phyloP scores from a whole-genome alignment of 1,139 yeast species.

The Saccharomyces hybrid region DNA sequence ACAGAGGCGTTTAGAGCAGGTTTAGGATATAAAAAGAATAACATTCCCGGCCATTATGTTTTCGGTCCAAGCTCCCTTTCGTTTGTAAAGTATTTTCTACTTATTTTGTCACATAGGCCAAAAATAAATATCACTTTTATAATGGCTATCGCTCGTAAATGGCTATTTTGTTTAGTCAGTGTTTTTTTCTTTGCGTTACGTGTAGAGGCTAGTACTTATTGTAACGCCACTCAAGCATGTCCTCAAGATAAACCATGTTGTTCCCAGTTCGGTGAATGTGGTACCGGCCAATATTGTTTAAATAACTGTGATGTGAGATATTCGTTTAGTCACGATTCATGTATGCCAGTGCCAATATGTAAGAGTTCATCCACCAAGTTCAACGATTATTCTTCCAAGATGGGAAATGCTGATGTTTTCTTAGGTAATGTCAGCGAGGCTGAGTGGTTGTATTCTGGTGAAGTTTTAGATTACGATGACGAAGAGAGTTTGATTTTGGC shows the following conservation, averaged over 20 bases:
- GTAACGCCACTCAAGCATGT: constrained; percentile 38
- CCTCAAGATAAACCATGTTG: constrained; percentile 75
- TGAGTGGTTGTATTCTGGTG: constrained; percentile 74
- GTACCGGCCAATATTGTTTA: constrained; percentile 71
- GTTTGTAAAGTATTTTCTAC: not conserved
- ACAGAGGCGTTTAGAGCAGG: constrained; percentile 6
- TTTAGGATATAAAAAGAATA: not conserved
- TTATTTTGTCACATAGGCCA: not conserved
- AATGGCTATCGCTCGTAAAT: not conserved
- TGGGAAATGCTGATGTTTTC: constrained; percentile 35
- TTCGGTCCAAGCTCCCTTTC: not conserved
- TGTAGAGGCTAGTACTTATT: constrained; percentile 4
- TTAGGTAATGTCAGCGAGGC: constrained; percentile 62
- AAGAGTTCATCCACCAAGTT: constrained; percentile 35
- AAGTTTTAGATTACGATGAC: constrained; percentile 46
- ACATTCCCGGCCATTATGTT: not conserved
- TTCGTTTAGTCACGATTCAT: constrained; percentile 44
- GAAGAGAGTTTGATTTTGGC: constrained; percentile 50
- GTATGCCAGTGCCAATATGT: constrained; percentile 58
- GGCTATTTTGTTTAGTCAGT: not conserved
- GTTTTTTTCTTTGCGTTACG: not conserved
- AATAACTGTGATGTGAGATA: constrained; percentile 60
- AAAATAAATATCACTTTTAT: not conserved
- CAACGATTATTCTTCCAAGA: constrained; percentile 30
- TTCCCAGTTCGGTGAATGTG: constrained; percentile 71